Evolutionary conservation across 1,139 yeast genomes (phyloP).

Genomic region (Blastobotrys petasosporus): DNA sequence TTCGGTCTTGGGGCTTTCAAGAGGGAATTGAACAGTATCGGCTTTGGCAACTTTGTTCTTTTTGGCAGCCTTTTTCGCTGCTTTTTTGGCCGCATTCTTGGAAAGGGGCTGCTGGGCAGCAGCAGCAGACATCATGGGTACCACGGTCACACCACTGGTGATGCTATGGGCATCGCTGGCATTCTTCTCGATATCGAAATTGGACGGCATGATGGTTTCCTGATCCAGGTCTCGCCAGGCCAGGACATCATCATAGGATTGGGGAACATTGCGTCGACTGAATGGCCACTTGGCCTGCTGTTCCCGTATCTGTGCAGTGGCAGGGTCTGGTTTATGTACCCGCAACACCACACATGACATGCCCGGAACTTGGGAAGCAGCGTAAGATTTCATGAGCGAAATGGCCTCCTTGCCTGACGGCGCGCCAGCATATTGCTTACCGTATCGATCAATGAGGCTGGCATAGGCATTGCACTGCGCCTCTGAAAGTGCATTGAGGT

Average conservation of each 20-base stretch:
- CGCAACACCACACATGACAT: constrained; percentile 39
- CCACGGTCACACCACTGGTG: not conserved
- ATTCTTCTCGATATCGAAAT: constrained; percentile 3
- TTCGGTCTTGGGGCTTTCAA: constrained; percentile 21
- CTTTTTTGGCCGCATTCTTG: constrained; percentile 37
- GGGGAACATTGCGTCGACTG: not conserved
- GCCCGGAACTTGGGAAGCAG: constrained; percentile 29
- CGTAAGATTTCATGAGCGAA: constrained; percentile 38
- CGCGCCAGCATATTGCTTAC: constrained; percentile 35
- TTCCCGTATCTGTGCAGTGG: not conserved
- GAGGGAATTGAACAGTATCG: constrained; percentile 20
- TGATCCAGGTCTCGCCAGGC: constrained; percentile 39
- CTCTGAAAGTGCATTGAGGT: constrained; percentile 29
- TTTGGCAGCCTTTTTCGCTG: constrained; percentile 34
- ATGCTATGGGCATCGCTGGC: not conserved
- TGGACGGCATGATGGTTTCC: constrained; percentile 15
- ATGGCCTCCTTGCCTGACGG: constrained; percentile 37
- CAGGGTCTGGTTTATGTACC: constrained; percentile 26
- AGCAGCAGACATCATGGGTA: not conserved
- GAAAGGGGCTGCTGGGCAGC: constrained; percentile 26
- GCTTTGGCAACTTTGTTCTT: constrained; percentile 22
- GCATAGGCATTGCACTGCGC: constrained; percentile 39
- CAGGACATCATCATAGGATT: constrained; percentile 26
- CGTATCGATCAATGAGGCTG: constrained; percentile 35
- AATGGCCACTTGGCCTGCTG: constrained; percentile 3